phyloP scores from a whole-genome alignment of 1,284 basidiomycete genomes.

The Testicularia cyperi region DNA sequence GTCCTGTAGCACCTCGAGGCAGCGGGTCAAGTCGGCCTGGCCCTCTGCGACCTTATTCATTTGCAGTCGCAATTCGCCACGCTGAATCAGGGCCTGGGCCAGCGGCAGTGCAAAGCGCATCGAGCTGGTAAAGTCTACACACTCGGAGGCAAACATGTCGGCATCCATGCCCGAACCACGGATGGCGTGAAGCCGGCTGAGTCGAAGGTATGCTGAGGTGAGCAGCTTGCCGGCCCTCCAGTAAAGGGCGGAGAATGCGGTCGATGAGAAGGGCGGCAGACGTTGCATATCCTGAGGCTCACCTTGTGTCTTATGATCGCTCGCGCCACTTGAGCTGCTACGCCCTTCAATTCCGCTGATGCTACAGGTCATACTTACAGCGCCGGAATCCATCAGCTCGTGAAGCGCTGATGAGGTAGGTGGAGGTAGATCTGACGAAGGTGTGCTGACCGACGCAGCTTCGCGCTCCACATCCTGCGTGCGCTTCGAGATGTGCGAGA shows the following conservation, averaged over 20 bases:
- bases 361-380: too few relatives aligned
- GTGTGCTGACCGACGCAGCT: not conserved
- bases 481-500: constrained; percentile 11
- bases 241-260: constrained; percentile 19
- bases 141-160: constrained; percentile 46
- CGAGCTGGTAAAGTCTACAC: constrained; percentile 38
- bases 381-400: too few relatives aligned
- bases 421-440: not conserved
- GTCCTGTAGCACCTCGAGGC: constrained; percentile 31
- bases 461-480: constrained; percentile 6
- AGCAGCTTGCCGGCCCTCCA: constrained; percentile 22
- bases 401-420: not conserved
- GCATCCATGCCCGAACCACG: constrained; percentile 52
- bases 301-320: not conserved
- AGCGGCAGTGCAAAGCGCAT: constrained; percentile 25
- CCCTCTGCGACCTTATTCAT: constrained; percentile 28
- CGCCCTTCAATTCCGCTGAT: too few relatives aligned
- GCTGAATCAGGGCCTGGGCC: constrained; percentile 33
- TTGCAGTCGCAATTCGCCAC: constrained; percentile 39
- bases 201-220: constrained; percentile 17
- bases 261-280: constrained; percentile 23
- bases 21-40: constrained; percentile 34
- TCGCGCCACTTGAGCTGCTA: too few relatives aligned
- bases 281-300: constrained; percentile 1
- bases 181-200: constrained; percentile 37